phyloP scores from a whole-genome alignment of 257 asterid genomes.

The Mitragyna speciosa region DNA sequence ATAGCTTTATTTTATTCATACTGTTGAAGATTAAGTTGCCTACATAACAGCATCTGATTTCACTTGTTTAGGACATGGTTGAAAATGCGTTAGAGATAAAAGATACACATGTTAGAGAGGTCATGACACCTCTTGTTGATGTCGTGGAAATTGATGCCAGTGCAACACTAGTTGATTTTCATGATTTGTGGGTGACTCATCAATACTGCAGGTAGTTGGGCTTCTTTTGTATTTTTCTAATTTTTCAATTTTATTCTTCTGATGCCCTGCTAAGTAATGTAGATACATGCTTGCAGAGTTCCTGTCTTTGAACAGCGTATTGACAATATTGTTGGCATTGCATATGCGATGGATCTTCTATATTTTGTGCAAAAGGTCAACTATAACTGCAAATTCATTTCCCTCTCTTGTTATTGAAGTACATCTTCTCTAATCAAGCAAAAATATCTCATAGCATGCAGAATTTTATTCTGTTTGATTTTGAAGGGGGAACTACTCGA shows the following conservation, averaged over 20 bases:
- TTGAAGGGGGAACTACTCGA: conserved; percentile 94
- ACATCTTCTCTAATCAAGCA: conserved; percentile 35
- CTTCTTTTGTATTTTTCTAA: conserved; percentile 7
- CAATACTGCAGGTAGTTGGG: conserved; percentile 82
- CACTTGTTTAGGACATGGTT: conserved; percentile 82
- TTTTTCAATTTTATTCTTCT: conserved; percentile 8
- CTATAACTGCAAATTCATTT: conserved; percentile 18
- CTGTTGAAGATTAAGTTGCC: background rate
- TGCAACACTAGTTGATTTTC: conserved; percentile 92
- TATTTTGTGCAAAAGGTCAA: conserved; percentile 89
- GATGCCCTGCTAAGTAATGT: conserved; percentile 17
- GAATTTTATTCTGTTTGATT: conserved; percentile 62
- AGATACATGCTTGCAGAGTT: conserved; percentile 56
- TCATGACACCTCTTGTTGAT: conserved; percentile 98
- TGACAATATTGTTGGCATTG: conserved; percentile 97
- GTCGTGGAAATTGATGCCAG: conserved; percentile 91
- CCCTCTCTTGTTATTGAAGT: conserved; percentile 16
- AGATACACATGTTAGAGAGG: conserved; percentile 98
- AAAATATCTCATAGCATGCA: conserved; percentile 46
- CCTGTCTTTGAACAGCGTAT: conserved; percentile 97
- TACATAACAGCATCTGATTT: conserved; percentile 21
- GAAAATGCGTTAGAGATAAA: conserved; percentile 96
- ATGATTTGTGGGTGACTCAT: conserved; percentile 91
- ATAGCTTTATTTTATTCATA: background rate
- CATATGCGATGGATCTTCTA: conserved; percentile 98